phyloP scores from a whole-genome alignment of 345 rosid genomes.

The Salix koriyanagi region DNA sequence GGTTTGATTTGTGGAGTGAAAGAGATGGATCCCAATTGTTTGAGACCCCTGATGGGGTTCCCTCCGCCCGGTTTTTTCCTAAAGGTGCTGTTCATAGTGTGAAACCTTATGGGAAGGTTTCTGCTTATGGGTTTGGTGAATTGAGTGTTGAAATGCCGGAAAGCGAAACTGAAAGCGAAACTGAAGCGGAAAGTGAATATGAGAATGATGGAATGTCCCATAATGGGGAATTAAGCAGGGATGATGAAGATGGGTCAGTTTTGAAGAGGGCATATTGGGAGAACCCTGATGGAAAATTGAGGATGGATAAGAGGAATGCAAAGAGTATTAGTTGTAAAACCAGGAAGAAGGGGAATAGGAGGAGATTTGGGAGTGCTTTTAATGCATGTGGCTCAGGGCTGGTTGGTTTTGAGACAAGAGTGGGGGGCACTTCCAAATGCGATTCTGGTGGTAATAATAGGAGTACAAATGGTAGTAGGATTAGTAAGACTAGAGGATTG shows the following conservation, averaged over 20 bases:
- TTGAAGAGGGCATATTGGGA: neutral
- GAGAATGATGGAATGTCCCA: neutral
- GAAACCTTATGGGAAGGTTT: constrained; percentile 46
- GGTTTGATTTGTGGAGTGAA: constrained; percentile 78
- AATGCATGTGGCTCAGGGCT: neutral
- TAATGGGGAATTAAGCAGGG: constrained; percentile 2
- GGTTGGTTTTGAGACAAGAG: constrained; percentile 6
- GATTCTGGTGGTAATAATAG: neutral
- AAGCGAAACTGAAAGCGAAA: constrained; percentile 9
- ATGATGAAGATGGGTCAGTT: neutral
- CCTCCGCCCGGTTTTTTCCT: constrained; percentile 83
- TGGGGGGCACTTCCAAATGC: neutral
- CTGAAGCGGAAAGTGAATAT: neutral
- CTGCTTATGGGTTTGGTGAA: constrained; percentile 11
- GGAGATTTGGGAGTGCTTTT: neutral
- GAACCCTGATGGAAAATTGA: neutral
- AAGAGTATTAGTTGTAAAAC: neutral
- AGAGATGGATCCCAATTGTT: constrained; percentile 70
- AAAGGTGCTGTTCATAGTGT: constrained; percentile 81
- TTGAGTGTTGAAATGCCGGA: neutral
- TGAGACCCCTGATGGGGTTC: constrained; percentile 48
- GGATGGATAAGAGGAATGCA: neutral
- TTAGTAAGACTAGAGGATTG: neutral
- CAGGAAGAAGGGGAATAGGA: constrained; percentile 1
- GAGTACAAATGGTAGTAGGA: neutral